Evolutionary conservation across 2,329 filamentous ascomycete species (phyloP).

Genomic region (Fusarium nanum): DNA sequence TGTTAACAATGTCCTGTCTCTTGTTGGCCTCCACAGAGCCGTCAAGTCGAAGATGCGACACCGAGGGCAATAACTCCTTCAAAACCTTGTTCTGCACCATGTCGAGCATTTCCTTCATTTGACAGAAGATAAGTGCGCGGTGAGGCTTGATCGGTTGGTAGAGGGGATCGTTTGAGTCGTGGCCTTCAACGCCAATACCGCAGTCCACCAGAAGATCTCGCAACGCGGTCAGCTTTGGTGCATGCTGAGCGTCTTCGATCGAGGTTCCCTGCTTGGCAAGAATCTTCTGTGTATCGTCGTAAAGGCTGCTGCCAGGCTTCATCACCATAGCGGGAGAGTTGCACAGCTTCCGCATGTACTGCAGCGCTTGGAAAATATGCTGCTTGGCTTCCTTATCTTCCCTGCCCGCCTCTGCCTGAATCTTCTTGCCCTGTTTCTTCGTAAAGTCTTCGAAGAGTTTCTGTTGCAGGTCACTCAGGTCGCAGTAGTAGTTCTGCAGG

Average conservation of each 20-base stretch:
- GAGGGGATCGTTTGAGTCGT: conserved; percentile 68
- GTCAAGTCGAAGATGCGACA: conserved; percentile 94
- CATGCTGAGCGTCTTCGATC: conserved; percentile 86
- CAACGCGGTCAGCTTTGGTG: conserved; percentile 90
- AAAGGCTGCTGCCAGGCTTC: conserved; percentile 91
- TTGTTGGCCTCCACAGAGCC: conserved; percentile 92
- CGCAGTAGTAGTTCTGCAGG: conserved; percentile 98
- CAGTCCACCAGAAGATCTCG: conserved; percentile 97
- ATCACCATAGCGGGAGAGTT: conserved; percentile 97
- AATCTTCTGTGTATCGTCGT: conserved; percentile 85
- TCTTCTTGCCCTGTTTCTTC: conserved; percentile 89
- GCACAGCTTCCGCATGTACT: conserved; percentile 99
- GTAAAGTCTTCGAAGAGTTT: conserved; percentile 97
- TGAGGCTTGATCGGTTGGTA: conserved; percentile 93
- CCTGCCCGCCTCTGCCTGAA: conserved; percentile 84
- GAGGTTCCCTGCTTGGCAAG: conserved; percentile 82
- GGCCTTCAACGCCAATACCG: conserved; percentile 85
- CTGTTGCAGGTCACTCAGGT: conserved; percentile 92
- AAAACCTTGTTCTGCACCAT: conserved; percentile 97
- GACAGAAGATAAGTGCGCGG: conserved; percentile 95
- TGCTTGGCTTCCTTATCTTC: conserved; percentile 95
- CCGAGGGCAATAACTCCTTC: conserved; percentile 88
- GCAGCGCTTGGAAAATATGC: conserved; percentile 98
- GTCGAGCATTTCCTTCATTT: conserved; percentile 99
- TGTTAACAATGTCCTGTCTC: conserved; percentile 97